Evolutionary conservation across 306 rosid species (phyloP), one percentile per base, ranked within the genome.

Genomic region (Cercis canadensis): DNA sequence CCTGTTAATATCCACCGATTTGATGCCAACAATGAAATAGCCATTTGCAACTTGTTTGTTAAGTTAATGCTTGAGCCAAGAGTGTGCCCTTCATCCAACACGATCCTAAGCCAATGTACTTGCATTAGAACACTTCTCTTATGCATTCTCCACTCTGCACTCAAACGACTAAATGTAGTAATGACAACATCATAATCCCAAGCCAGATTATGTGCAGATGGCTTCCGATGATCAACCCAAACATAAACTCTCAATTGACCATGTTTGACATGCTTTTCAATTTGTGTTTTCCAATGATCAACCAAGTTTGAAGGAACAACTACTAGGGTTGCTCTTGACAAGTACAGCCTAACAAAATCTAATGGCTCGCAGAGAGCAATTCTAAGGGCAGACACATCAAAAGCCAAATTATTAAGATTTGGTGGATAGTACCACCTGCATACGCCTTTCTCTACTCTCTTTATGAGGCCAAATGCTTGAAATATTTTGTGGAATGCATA

Each of bases 1-100:
- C 98, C 98, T 17, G 98, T 89, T 70, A 94, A 82, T 80, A 94
- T 89, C 98, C 98, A 94, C 59, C 97, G 94, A 82, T 86, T 94
- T 60, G 97, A 83, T 78, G 98, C 91, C 56, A 75, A 69, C 87
- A 94, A 76, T n/a, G 98, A 94, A 78, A 94, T 79, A 54, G 97
- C 92, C 98, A 94, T 90, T 78, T 89, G 98, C 88, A 94, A 82
- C 84, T 94, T 94, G 84, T 94, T 90, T 63, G 97, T 90, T 77
- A 94, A 81, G 84, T 70, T 87, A 68, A 94, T 62, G 71, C 97
- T 94, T 66, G 97, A 90, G 69, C 98, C 97, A 76, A 94, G 98
- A 73, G 97, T 94, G 87, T 94, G 97, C 45, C 98, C 98, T 78
- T 94, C 98, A 75, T 94, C 98, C 81, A 94, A 87, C 70, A 94